Conservation (phyloP, 495 filamentous ascomycete species). For the Podospora bellae-mahoneyi region DNA sequence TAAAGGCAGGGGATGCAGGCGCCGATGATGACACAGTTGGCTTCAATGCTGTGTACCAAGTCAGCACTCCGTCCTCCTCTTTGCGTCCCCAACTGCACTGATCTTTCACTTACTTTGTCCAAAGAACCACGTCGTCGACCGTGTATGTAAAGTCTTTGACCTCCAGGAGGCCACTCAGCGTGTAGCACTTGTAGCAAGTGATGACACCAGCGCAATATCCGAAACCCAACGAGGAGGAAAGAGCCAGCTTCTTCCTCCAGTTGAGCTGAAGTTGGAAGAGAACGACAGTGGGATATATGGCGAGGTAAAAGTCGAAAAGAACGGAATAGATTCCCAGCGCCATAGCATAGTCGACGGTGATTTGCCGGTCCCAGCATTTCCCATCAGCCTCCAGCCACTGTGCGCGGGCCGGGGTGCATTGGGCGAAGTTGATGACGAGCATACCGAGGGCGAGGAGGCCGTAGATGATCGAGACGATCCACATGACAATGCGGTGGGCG, state of each 20-base stretch:
- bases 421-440: slow-evolving; percentile 27
- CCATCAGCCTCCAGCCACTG: slow-evolving; percentile 23
- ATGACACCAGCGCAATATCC: slow-evolving; percentile 27
- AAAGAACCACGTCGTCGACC: slow-evolving; percentile 25
- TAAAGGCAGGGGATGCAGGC: slow-evolving; percentile 27
- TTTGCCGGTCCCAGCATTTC: slow-evolving; percentile 23
- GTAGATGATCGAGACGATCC: slow-evolving; percentile 23
- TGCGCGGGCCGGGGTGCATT: slow-evolving; percentile 24
- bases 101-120: slow-evolving; percentile 25
- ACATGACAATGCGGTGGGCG: slow-evolving; percentile 21
- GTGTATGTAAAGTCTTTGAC: slow-evolving; percentile 26
- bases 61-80: not conserved
- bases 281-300: slow-evolving; percentile 23
- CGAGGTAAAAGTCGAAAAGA: slow-evolving; percentile 31
- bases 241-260: slow-evolving; percentile 29
- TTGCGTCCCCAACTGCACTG: not conserved
- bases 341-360: slow-evolving; percentile 24
- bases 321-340: slow-evolving; percentile 20
- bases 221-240: slow-evolving; percentile 25
- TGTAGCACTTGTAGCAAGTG: slow-evolving; percentile 27
- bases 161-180: slow-evolving; percentile 15
- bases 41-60: slow-evolving; percentile 23
- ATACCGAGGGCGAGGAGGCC: slow-evolving; percentile 15
- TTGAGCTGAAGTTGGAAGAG: slow-evolving; percentile 19
- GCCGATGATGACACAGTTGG: slow-evolving; percentile 25